Conservation (phyloP, 2,329 filamentous ascomycete genomes). For the Aspergillus quadrilineatus region DNA sequence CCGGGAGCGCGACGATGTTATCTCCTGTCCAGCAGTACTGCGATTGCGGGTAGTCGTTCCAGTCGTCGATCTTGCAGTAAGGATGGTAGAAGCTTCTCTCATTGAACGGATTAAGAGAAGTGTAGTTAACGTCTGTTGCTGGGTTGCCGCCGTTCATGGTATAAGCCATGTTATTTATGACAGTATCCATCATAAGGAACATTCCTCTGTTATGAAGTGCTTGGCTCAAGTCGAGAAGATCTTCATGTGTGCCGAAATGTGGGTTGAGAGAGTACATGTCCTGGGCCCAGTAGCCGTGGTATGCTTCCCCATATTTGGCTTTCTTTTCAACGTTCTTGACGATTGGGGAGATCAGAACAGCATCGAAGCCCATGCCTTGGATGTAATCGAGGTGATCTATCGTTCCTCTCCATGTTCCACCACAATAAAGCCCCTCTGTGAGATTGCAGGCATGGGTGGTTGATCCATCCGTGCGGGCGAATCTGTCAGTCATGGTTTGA, state of each 20-base stretch:
- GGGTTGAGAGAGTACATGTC: constrained; percentile 51
- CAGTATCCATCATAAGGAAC: constrained; percentile 56
- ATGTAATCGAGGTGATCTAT: constrained; percentile 53
- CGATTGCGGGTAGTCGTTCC: constrained; percentile 34
- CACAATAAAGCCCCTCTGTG: constrained; percentile 45
- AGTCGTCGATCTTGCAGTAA: constrained; percentile 34
- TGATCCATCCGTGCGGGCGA: constrained; percentile 43
- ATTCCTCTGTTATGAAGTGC: constrained; percentile 49
- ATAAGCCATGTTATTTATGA: constrained; percentile 51
- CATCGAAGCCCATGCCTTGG: constrained; percentile 50
- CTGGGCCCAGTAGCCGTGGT: constrained; percentile 53
- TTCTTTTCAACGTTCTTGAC: constrained; percentile 39
- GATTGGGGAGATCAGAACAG: constrained; percentile 47
- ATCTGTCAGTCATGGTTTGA: constrained; percentile 49
- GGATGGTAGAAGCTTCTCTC: constrained; percentile 27
- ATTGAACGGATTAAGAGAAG: constrained; percentile 29
- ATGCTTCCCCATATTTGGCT: constrained; percentile 46
- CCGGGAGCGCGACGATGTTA: constrained; percentile 46
- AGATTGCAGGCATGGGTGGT: constrained; percentile 33
- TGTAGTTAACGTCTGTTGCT: constrained; percentile 26
- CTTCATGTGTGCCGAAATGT: constrained; percentile 50
- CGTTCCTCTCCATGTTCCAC: constrained; percentile 52
- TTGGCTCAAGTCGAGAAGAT: constrained; percentile 47
- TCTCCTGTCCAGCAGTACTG: constrained; percentile 55
- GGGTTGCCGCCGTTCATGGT: constrained; percentile 30